Conservation (phyloP, 176 grass and related monocot species). For the Triticum urartu region DNA sequence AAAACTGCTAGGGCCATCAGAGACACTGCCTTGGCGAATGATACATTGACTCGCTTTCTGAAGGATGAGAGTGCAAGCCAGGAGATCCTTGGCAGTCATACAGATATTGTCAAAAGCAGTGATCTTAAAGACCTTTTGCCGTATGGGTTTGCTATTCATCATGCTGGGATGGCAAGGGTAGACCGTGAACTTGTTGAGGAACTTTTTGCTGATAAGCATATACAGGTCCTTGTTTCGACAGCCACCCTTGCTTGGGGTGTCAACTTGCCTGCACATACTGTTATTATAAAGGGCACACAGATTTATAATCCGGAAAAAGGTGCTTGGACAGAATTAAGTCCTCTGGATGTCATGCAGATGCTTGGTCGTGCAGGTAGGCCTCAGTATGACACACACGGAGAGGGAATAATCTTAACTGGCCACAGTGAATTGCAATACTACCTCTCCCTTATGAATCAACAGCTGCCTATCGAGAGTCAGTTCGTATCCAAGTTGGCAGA, state of each 20-base stretch:
- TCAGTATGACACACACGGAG: constrained; percentile 92
- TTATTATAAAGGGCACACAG: constrained; percentile 96
- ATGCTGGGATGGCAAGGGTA: constrained; percentile 85
- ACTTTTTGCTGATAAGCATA: constrained; percentile 85
- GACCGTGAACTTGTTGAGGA: constrained; percentile 87
- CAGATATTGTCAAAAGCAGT: constrained; percentile 89
- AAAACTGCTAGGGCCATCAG: constrained; percentile 93
- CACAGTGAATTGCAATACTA: constrained; percentile 94
- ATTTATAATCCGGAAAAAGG: constrained; percentile 98
- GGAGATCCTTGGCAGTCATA: constrained; percentile 82
- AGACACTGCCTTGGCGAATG: constrained; percentile 79
- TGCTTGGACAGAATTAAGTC: constrained; percentile 94
- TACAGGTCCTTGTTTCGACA: constrained; percentile 91
- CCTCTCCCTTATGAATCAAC: constrained; percentile 96
- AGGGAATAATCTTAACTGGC: constrained; percentile 92
- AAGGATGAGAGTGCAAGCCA: constrained; percentile 89
- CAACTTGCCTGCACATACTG: constrained; percentile 91
- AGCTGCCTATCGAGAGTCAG: constrained; percentile 95
- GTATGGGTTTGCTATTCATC: constrained; percentile 98
- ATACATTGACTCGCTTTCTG: constrained; percentile 78
- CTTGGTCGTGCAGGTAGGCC: constrained; percentile 96
- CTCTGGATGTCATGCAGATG: constrained; percentile 98
- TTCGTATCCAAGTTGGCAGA: constrained; percentile 82
- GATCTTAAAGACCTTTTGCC: constrained; percentile 90
- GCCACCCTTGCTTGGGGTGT: constrained; percentile 97